These are phyloP conservation scores for Mycena belliarum DNA, from an alignment of 768 basidiomycete species.

Conservation along the genomic window DNA sequence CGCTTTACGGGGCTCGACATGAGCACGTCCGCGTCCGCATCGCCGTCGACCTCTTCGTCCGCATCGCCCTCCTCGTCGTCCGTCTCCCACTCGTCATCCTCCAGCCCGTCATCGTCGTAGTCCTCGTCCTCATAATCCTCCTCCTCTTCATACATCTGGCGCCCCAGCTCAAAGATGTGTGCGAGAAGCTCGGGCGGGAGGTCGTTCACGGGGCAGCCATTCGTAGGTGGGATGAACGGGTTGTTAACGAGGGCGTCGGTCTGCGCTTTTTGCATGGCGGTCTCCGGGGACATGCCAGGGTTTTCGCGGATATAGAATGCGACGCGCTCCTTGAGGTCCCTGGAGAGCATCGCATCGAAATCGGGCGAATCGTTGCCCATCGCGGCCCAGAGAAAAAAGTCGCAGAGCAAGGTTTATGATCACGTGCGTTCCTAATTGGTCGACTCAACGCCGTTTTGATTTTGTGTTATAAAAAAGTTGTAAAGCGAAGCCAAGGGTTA, in stretches of 20 bases:
- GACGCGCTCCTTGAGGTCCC: conserved; percentile 12
- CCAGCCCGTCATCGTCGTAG: conserved; percentile 35
- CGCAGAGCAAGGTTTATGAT: neutral
- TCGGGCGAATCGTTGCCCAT: conserved; percentile 12
- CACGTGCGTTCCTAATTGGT: neutral
- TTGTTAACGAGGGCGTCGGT: conserved; percentile 44
- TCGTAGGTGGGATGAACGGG: conserved; percentile 47
- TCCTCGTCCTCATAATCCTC: conserved; percentile 33
- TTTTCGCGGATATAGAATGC: conserved; percentile 23
- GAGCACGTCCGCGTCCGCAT: conserved; percentile 12
- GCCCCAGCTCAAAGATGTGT: conserved; percentile 54
- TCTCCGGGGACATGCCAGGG: conserved; percentile 28
- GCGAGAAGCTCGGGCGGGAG: conserved; percentile 60
- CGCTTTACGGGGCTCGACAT: conserved; percentile 16
- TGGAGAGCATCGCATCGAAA: conserved; percentile 3
- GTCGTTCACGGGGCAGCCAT: conserved; percentile 50
- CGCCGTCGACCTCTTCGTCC: conserved; percentile 23
- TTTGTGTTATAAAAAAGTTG: no score
- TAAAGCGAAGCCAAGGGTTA: no score
- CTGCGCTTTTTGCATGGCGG: conserved; percentile 37
- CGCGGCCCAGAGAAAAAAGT: neutral
- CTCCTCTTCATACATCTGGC: conserved; percentile 36
- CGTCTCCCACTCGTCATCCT: conserved; percentile 36
- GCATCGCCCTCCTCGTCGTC: conserved; percentile 31
- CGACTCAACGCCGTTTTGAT: no score